phyloP scores from a whole-genome alignment of 352 stramenopile species.

The Globisporangium abappressorium region DNA sequence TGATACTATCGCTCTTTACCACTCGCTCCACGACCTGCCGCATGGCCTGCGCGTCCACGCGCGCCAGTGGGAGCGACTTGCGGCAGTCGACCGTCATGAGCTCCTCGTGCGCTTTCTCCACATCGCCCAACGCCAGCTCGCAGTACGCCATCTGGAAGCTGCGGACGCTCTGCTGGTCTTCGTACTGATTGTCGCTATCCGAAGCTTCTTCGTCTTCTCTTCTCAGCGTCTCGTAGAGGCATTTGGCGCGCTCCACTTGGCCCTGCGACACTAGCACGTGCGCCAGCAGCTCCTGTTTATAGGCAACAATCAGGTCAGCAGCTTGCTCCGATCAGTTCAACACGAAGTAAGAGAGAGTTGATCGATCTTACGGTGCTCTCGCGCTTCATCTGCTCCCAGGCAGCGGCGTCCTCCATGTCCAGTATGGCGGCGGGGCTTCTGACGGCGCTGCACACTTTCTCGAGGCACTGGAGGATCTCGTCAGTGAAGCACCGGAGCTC shows the following conservation, averaged over 20 bases:
- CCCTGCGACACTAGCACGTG: slow-evolving; percentile 31
- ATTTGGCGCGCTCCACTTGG: slow-evolving; percentile 24
- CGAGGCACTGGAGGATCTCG: slow-evolving; percentile 30
- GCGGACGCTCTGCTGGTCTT: slow-evolving; percentile 21
- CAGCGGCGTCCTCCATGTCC: slow-evolving; percentile 17
- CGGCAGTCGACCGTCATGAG: slow-evolving; percentile 12
- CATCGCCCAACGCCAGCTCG: slow-evolving; percentile 20
- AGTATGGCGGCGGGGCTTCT: neutral
- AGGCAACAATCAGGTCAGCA: too few relatives aligned
- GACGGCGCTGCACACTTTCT: slow-evolving; percentile 21
- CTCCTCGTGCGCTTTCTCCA: slow-evolving; percentile 7
- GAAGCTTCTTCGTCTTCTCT: neutral
- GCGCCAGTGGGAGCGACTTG: slow-evolving; percentile 11
- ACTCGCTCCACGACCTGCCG: neutral
- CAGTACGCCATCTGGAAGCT: slow-evolving; percentile 37
- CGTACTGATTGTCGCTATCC: slow-evolving; percentile 9
- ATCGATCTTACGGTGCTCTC: slow-evolving; percentile 26
- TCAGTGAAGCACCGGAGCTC: slow-evolving; percentile 21
- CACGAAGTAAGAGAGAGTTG: too few relatives aligned
- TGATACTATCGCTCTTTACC: neutral
- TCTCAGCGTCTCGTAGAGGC: neutral
- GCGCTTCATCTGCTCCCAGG: slow-evolving; percentile 19
- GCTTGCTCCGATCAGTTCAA: too few relatives aligned
- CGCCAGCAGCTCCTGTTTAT: slow-evolving; percentile 40
- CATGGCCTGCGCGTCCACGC: slow-evolving; percentile 14